Base-by-base conservation (phyloP, 2,329 filamentous ascomycete species). In the Exophiala sp. region DNA sequence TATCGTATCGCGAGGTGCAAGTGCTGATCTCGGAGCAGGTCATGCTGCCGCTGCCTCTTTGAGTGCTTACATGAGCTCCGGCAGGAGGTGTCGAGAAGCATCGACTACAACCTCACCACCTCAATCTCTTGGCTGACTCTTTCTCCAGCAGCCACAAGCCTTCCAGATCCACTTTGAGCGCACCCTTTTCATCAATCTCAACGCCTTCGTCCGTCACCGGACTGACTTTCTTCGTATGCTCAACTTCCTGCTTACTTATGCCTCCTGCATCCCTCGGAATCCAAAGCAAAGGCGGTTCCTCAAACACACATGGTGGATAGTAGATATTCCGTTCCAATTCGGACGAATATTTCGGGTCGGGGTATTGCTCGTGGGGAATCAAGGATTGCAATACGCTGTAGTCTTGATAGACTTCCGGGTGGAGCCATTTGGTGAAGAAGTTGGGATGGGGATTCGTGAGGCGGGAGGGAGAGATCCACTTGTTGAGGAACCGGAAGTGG, bases 201-300 rank as follows among this genome's bases (percentile, higher is more conserved):
- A 60, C 54, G 47, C 57, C 46, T 38, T 60, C 57, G 42, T 60
- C 57, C 12, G 57, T 60, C 14, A 48, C 52, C 5, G 54, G 54
- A 12, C 55, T 54, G 11, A 54, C 34, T 46, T 60, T 60, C 8
- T 29, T 38, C 20, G 44, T 76, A 1, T 87, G 89, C 60, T 91
- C 85, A 35, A 94, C 77, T 70, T 95, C 90, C 65, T 91, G 86
- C 60, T 78, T 78, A 52, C 86, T 90, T 38, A 95, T 80, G 3
- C 89, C 88, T 38, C 84, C 84, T 1, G 78, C 72, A 65, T 96
- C 90, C 49, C 81, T 76, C 0, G 91, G 89, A 29, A 96, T 88
- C 90, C 90, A 95, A 2, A 95, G 74, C 32, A 86, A 74, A 0
- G 88, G 88, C 2, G 81, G 73, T 49, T 76, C 62, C 55, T 81